These are phyloP conservation scores for Tetrahymena thermophila DNA, from an alignment of 73 alveolate genomes.

Conservation along the genomic window DNA sequence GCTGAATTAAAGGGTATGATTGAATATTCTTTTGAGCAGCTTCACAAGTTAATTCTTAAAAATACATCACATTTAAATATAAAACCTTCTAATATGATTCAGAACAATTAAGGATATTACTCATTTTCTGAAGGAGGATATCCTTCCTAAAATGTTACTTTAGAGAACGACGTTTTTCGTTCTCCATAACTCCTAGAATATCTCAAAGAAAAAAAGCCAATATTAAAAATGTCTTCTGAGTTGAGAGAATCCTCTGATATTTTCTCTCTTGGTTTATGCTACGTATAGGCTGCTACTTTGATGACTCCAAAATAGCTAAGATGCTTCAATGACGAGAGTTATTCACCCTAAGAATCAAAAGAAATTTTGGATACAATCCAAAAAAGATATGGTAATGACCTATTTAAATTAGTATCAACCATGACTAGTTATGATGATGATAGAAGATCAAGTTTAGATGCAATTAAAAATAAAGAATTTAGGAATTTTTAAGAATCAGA, in stretches of 20 bases:
- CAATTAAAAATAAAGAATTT: neutral
- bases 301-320: neutral
- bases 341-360: neutral
- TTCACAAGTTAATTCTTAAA: neutral
- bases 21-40: neutral
- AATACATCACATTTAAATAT: neutral
- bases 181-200: neutral
- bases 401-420: neutral
- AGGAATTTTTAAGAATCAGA: neutral
- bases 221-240: neutral
- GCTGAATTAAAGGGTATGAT: neutral
- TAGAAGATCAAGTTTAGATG: neutral
- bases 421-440: neutral
- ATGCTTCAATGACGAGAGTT: neutral
- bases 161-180: neutral
- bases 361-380: neutral
- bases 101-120: neutral
- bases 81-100: neutral
- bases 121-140: neutral
- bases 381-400: neutral
- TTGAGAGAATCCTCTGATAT: neutral
- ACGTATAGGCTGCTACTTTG: neutral
- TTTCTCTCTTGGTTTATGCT: neutral
- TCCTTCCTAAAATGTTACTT: neutral
- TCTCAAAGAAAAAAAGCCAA: neutral